These are phyloP conservation scores for Nothophaeocryptopus gaeumannii DNA, from an alignment of 2,329 filamentous ascomycete genomes.

Conservation along the genomic window DNA sequence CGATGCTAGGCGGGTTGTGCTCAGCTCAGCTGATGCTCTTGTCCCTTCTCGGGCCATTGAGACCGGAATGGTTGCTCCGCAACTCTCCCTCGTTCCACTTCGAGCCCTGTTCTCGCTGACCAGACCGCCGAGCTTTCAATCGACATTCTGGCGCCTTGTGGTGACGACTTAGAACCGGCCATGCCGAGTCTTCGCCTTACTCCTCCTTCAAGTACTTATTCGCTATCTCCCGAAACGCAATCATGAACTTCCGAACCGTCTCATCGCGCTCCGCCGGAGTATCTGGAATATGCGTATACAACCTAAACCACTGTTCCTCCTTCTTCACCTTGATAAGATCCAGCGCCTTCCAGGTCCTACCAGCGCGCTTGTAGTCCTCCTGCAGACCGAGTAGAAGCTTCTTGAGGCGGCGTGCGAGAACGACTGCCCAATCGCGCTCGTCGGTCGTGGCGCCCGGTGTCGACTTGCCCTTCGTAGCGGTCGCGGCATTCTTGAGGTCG, in stretches of 20 bases:
- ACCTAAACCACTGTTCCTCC: background rate
- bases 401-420: background rate
- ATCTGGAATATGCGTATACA: no score
- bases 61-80: no score
- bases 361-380: conserved; percentile 1
- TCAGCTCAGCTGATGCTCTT: no score
- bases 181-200: no score
- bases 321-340: conserved; percentile 2
- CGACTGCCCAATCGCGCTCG: background rate
- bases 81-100: no score
- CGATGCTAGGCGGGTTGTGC: no score
- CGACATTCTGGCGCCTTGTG: no score
- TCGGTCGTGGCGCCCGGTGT: background rate
- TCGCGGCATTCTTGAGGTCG: background rate
- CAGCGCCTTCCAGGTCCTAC: conserved; percentile 2
- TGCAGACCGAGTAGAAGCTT: conserved; percentile 1
- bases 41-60: no score
- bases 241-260: background rate
- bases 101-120: no score
- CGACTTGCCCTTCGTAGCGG: background rate
- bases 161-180: no score
- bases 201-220: background rate
- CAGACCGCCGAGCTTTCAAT: no score
- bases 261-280: no score
- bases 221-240: background rate